Evolutionary conservation across 768 basidiomycete species (phyloP), one percentile per base, ranked within the genome.

Genomic region (Cantharellus cinnabarinus): DNA sequence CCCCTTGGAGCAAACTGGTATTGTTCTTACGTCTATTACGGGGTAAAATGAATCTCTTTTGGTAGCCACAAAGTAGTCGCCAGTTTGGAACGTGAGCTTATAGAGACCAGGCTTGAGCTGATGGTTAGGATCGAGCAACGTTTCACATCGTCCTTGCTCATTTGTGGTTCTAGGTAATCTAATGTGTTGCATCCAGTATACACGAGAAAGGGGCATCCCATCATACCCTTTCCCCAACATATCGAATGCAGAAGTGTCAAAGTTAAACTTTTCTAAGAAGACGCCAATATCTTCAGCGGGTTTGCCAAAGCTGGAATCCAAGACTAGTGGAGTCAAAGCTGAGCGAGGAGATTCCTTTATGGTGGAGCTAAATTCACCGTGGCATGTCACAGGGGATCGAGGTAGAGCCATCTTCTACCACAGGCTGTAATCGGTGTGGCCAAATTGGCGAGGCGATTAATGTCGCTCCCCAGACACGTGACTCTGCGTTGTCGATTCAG

Each of bases 311-410:
- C 87, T 83, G 0, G 86, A 79, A 67, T 95, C 90, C 63, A 95
- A 81, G 15, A 94, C 91, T 29, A 29, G 20, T 93, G 61, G 34
- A 41, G 53, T 5, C 38, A 15, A 54, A 41, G 52, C 10, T 41
- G 50, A 29, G 20, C 20, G 42, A 10, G 53, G 53, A 41, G 15
- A 41, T 29, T 1, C 60, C 35, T 38, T 7, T 54, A 54, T 10
- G 10, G 10, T 7, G 7, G 38, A 37, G 10, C 35, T 54, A 54
- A 10, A 10, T 54, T 54, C 63, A 88, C 90, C 83, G 61, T 95
- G 91, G 68, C 91, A 94, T 42, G 91, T 95, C 62, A 95, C 86
- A 2, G 88, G 86, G 3, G 90, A 89, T 66, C 77, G 82, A 34
- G 58, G 38, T n/a, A 41, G 37, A 37, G 57, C 57, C 50, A 42